Evolutionary conservation across 2,329 filamentous ascomycete genomes (phyloP), one percentile per base, ranked within the genome.

Genomic region (Fusarium liriodendri): DNA sequence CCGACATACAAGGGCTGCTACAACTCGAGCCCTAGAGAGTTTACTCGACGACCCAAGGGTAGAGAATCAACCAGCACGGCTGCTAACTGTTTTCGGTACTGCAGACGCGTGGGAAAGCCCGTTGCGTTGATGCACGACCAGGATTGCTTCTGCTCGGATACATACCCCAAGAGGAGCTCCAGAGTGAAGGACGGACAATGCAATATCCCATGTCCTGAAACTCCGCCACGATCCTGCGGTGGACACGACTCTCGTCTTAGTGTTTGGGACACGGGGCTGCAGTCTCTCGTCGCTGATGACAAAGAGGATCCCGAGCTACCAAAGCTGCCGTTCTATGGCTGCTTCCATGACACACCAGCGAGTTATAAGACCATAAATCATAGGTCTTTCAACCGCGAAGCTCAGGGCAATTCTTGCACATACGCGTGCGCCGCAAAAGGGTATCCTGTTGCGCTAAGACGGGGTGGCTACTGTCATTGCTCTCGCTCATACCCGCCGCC

Each of bases 1-100:
- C 9, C 4, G 1, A 62, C 66, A 6, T 63, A 40, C 1, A 66
- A 67, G 20, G 66, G 70, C 11, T 72, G 70, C 62, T 72, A 57
- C 20, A 62, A 7, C 1, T 7, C 27, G 3, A 13, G 11, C 0
- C 54, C 70, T 10, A 7, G 29, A 2, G 45, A 33, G 5, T 10
- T 32, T 32, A 20, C 3, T 7, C 25, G 11, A 18, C 33, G 32
- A 5, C 11, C 27, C 5, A 33, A 14, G 4, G 9, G 18, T 14
- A 13, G 1, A 10, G 66, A 70, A 20, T 57, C 54, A 22, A 18
- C 11, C 54, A 57, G 37, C 10, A 35, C 52, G 14, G 2, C 4
- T 6, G 3, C 2, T 1, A 8, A 13, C 4, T 72, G 70, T 18
- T 20, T 33, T 4, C 18, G 10, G 1, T 57, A 14, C 7, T 72